Base-by-base conservation (phyloP, 768 basidiomycete genomes). In the Leccinum longicurvipes region DNA sequence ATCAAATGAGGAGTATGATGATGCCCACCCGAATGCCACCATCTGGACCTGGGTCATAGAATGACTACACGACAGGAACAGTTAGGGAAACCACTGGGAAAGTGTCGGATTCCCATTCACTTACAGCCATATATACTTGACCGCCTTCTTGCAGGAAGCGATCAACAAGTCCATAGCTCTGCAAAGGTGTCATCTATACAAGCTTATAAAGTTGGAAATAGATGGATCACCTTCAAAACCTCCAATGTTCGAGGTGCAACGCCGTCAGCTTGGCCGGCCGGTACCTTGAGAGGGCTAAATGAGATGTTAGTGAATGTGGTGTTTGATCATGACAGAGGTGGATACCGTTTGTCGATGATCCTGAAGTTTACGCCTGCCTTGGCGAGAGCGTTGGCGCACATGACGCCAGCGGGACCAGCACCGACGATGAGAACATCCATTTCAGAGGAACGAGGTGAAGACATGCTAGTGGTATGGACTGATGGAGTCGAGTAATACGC, bases 81-180 rank as follows among this genome's bases (percentile, higher is more conserved):
- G 14, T 57, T 25, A 44, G 31, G 44, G 36, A 31, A 19, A 31
- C 2, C 2, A n/a, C n/a, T n/a, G n/a, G n/a, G n/a, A 15, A 17
- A 29, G 15, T 34, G 47, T 17, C 23, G 10, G 3, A 32, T 21
- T 5, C 19, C 17, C 57, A 42, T 24, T 28, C 31, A 68, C 82
- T 60, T 63, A 89, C 89, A 31, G 84, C 83, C 70, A 82, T 77
- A 54, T 87, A 80, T 73, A 91, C 76, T 53, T 85, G 84, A 60
- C 81, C 82, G 7, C 80, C 86, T 65, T 87, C 79, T 21, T 69
- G 74, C 25, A 89, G 55, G 8, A 91, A 64, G 4, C 81, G 77
- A 11, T 88, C 84, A 4, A 76, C 83, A 3, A 91, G 72, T 4
- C 89, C 89, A 69, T 91, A 91, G 57, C 88, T 91, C 88, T 90